Conservation (phyloP, 148 eudicot genomes). For the Cornus suecica region DNA sequence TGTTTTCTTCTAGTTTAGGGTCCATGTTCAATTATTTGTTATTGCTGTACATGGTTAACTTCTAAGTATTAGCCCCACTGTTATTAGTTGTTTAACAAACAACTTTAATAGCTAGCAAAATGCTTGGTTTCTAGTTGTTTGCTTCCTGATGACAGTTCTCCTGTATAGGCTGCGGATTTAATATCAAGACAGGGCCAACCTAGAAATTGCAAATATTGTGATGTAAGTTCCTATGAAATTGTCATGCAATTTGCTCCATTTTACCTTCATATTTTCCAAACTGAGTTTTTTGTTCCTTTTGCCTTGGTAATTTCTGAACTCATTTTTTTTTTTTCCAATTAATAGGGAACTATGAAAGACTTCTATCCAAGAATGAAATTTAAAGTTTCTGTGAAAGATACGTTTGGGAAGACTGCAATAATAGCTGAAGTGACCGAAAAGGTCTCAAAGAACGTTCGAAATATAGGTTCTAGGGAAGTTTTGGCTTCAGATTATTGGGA, state of each 20-base stretch:
- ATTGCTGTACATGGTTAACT: background rate
- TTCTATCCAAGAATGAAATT: constrained; percentile 65
- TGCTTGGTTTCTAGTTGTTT: constrained; percentile 3
- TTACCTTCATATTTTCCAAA: background rate
- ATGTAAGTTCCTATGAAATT: constrained; percentile 50
- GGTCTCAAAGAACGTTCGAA: constrained; percentile 25
- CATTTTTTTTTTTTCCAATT: constrained; percentile 9
- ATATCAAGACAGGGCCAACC: constrained; percentile 24
- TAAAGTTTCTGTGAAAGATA: constrained; percentile 57
- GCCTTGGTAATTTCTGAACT: background rate
- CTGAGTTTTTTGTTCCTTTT: constrained; percentile 3
- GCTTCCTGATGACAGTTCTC: constrained; percentile 14
- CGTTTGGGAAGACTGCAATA: constrained; percentile 66
- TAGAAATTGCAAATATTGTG: constrained; percentile 62
- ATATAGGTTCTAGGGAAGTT: constrained; percentile 14
- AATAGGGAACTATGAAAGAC: constrained; percentile 45
- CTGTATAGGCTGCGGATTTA: constrained; percentile 38
- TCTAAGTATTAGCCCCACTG: background rate
- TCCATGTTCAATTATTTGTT: background rate
- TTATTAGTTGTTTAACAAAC: background rate
- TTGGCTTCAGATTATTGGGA: constrained; percentile 67
- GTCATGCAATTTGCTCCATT: constrained; percentile 1
- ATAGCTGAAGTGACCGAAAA: constrained; percentile 54
- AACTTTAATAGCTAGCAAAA: background rate
- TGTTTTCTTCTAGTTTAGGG: background rate